Base-by-base conservation (phyloP, 2,329 filamentous ascomycete genomes). In the Sclerotinia glacialis region DNA sequence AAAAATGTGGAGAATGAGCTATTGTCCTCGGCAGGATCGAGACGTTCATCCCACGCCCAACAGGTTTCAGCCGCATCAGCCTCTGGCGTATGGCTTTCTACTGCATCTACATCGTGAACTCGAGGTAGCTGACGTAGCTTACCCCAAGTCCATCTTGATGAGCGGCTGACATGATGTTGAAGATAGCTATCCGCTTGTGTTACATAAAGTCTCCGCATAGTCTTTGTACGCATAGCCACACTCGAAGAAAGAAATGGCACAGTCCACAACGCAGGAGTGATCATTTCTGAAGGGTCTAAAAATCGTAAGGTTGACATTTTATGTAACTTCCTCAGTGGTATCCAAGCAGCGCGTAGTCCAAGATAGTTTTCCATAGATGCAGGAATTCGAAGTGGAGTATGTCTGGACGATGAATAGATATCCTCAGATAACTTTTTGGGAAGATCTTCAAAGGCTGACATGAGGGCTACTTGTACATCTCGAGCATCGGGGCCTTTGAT, bases 281-380 rank as follows among this genome's bases (percentile, higher is more conserved):
- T 78, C 86, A 93, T 90, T 75, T 93, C 91, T 1, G 86, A 81
- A 1, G 86, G 86, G 7, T 84, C 85, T 14, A 93, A 80, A 71
- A 93, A 93, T 1, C 86, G 85, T 8, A 94, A 81, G 34, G 86
- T 84, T 0, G 88, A 88, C 67, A 92, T 89, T 73, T 89, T 92
- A 74, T 90, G 86, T 3, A 92, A 80, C 76, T 93, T 93, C 61
- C 90, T 85, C 23, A 94, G 80, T 6, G 91, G 91, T n/a, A 93
- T 83, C 83, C 90, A 92, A 0, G 85, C 78, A 53, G 89, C 87
- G 64, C 84, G 83, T 23, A 93, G 80, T 7, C 87, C 90, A 50
- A 73, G 70, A 69, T 72, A 76, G 7, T 68, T 65, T 12, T 65
- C 69, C 46, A 75, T 54, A 14, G 66, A 63, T 18, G 67, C 55